Conservation (phyloP, 2,329 filamentous ascomycete species). For the Epichloe elymi region DNA sequence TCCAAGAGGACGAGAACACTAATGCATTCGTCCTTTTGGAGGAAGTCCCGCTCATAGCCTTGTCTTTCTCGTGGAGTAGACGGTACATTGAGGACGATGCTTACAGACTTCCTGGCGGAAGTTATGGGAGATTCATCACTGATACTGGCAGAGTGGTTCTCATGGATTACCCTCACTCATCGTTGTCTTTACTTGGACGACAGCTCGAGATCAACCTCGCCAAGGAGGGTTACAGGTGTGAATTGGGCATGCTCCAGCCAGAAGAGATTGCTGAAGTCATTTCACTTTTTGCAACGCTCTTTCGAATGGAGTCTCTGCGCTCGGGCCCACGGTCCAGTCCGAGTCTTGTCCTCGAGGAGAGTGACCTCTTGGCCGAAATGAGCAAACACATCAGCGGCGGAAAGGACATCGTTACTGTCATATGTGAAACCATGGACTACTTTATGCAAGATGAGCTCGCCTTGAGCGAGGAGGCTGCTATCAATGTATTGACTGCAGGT, state of each 20-base stretch:
- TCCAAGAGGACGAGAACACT: slow-evolving; percentile 73
- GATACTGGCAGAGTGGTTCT: slow-evolving; percentile 65
- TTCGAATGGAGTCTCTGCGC: slow-evolving; percentile 38
- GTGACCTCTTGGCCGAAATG: slow-evolving; percentile 39
- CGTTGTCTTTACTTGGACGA: slow-evolving; percentile 65
- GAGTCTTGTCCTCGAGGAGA: slow-evolving; percentile 22
- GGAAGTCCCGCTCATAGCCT: slow-evolving; percentile 49
- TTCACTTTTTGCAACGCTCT: slow-evolving; percentile 56
- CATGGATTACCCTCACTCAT: slow-evolving; percentile 68
- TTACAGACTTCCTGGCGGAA: slow-evolving; percentile 53
- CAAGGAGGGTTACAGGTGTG: slow-evolving; percentile 39
- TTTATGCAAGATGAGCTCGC: slow-evolving; percentile 44
- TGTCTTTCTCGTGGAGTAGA: slow-evolving; percentile 31
- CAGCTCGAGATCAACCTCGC: slow-evolving; percentile 55
- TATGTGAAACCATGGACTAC: slow-evolving; percentile 75
- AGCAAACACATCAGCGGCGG: slow-evolving; percentile 43
- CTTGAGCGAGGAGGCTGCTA: slow-evolving; percentile 47
- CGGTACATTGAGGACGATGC: slow-evolving; percentile 31
- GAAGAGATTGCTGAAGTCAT: slow-evolving; percentile 63
- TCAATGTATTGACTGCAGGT: slow-evolving; percentile 57
- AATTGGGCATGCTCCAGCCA: slow-evolving; percentile 38
- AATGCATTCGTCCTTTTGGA: slow-evolving; percentile 60
- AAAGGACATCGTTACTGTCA: slow-evolving; percentile 64
- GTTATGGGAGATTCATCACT: slow-evolving; percentile 58
- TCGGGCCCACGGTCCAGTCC: slow-evolving; percentile 11